Percentiles rank a stretch among this genome's conserved stretches.
phyloP scores from a whole-genome alignment of 257 asterid genomes.

The Euphrasia confusa region DNA sequence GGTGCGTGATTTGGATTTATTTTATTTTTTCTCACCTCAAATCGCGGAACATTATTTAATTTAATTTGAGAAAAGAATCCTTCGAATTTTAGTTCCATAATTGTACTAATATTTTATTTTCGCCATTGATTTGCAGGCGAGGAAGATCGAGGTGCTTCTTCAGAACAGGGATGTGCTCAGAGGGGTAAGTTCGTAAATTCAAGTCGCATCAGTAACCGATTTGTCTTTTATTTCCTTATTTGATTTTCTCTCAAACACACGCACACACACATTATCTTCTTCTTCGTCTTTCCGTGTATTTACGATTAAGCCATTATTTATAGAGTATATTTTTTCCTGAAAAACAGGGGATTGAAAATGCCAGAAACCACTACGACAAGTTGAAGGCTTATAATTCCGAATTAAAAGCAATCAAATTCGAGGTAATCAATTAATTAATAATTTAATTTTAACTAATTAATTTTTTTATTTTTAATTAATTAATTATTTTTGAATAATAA shows the following conservation, averaged over 20 bases:
- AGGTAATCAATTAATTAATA: conserved; percentile 27
- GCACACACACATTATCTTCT: conserved; percentile 9
- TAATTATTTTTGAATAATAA: not conserved
- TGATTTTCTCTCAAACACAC: not conserved
- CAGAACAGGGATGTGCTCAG: conserved; percentile 29
- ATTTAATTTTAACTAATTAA: not conserved
- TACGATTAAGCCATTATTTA: too few relatives aligned
- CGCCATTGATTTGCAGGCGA: conserved; percentile 37
- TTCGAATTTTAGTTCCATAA: conserved; percentile 14
- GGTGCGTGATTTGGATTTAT: conserved; percentile 24
- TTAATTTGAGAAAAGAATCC: not conserved
- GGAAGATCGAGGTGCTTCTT: conserved; percentile 34
- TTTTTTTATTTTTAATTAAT: not conserved
- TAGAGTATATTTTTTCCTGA: not conserved
- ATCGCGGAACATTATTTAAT: not conserved
- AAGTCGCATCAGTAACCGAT: not conserved
- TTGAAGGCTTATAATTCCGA: conserved; percentile 33
- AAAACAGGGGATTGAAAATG: conserved; percentile 41
- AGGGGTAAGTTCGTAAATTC: conserved; percentile 41
- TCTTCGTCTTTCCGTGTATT: not conserved
- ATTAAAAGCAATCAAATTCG: conserved; percentile 33
- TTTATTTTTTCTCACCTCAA: not conserved
- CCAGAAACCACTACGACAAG: conserved; percentile 24
- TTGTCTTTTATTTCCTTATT: not conserved
- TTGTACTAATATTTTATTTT: conserved; percentile 7